phyloP scores from a whole-genome alignment of 495 filamentous ascomycete species.

The Jackrogersella multiformis region DNA sequence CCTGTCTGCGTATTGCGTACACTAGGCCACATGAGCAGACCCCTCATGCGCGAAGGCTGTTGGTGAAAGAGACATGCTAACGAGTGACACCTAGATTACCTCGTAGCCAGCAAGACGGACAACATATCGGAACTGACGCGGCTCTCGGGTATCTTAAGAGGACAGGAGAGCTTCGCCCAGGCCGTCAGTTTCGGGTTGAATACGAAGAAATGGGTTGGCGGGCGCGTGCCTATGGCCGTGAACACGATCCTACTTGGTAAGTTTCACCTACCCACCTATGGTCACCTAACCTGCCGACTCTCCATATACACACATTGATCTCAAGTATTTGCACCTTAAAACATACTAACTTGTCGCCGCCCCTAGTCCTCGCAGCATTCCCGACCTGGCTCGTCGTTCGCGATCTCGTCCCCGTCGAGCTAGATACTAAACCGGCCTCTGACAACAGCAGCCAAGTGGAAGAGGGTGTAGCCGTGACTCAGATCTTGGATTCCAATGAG shows the following conservation, averaged over 20 bases:
- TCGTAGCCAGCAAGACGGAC: conserved; percentile 34
- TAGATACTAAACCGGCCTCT: conserved; percentile 6
- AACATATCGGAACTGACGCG: conserved; percentile 45
- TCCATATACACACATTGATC: background rate
- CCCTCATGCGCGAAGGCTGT: too few species aligned
- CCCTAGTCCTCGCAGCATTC: conserved; percentile 28
- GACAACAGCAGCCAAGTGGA: conserved; percentile 17
- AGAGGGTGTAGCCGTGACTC: conserved; percentile 7
- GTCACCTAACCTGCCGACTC: background rate
- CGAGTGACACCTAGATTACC: conserved; percentile 16
- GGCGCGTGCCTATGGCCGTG: conserved; percentile 58
- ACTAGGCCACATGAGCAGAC: too few species aligned
- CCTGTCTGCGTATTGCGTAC: too few species aligned
- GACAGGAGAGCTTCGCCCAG: conserved; percentile 41
- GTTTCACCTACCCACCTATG: conserved; percentile 3
- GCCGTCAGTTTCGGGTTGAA: conserved; percentile 32
- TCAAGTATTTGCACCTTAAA: too few species aligned
- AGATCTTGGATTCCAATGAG: background rate
- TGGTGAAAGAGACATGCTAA: background rate
- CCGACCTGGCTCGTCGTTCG: conserved; percentile 42
- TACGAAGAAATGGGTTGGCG: conserved; percentile 56
- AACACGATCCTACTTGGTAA: conserved; percentile 61
- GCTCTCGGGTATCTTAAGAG: conserved; percentile 43
- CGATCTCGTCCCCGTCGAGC: conserved; percentile 30
- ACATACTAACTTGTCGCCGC: background rate